A percentile compares a stretch with the other conserved stretches of the same genome.
These are phyloP conservation scores for Sporothrix brunneoviolacea DNA, from an alignment of 2,329 filamentous ascomycete species.

Conservation along the genomic window DNA sequence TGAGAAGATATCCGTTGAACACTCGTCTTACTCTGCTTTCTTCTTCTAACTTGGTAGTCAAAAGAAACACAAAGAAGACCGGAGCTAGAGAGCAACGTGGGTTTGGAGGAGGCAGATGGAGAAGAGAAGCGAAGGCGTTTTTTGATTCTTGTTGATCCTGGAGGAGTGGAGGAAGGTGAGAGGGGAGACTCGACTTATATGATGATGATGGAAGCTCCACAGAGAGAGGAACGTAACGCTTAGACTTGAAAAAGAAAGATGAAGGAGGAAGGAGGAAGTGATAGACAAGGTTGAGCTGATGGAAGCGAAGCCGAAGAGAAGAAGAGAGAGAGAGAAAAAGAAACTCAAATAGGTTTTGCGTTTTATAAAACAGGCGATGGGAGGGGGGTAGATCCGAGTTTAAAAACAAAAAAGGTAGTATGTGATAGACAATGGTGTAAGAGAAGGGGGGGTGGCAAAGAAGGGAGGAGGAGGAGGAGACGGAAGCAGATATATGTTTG, in stretches of 20 bases:
- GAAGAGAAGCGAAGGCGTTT: background rate
- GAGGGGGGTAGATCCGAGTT: background rate
- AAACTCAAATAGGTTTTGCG: conserved; percentile 3
- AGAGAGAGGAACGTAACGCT: background rate
- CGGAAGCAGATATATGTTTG: conserved; percentile 14
- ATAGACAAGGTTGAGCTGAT: too few relatives aligned
- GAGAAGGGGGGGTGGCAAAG: background rate
- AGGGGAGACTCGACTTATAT: conserved; percentile 3
- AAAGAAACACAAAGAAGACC: background rate
- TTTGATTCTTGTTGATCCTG: conserved; percentile 7
- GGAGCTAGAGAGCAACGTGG: background rate
- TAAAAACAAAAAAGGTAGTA: background rate
- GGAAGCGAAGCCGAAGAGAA: background rate
- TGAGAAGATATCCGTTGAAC: background rate
- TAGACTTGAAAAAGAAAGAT: background rate
- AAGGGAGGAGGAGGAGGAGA: background rate
- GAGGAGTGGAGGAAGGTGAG: background rate
- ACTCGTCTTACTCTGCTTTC: too few relatives aligned
- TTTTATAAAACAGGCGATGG: background rate
- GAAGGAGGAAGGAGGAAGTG: background rate
- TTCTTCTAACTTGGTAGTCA: background rate
- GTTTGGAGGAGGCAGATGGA: background rate
- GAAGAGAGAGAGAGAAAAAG: background rate
- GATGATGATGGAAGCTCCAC: background rate
- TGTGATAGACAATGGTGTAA: background rate